A percentile compares a stretch with the other conserved stretches of the same genome.
Conservation (phyloP, 371 early-diverging fungal species). For the Mortierella sp. region DNA sequence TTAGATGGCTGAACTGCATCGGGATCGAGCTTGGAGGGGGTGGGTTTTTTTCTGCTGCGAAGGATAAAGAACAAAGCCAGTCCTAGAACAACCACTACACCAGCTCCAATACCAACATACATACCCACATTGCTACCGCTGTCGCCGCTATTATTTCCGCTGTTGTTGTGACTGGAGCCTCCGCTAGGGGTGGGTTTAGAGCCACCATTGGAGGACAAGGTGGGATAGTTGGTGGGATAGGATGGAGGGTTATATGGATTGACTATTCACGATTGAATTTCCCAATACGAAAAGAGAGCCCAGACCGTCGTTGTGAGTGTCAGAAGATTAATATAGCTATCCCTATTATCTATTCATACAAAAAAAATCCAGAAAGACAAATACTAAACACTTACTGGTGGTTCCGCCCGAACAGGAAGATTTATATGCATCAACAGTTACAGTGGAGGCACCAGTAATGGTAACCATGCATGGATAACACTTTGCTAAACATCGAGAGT, state of each 20-base stretch:
- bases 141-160: not conserved
- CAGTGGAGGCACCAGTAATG: not conserved
- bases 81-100: conserved; percentile 25
- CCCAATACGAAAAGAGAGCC: not conserved
- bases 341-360: no score
- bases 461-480: conserved; percentile 36
- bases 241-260: conserved; percentile 10
- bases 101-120: conserved; percentile 45
- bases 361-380: no score
- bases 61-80: conserved; percentile 28
- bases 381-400: conserved; percentile 12
- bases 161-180: not conserved
- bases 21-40: conserved; percentile 12
- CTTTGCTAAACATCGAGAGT: conserved; percentile 5
- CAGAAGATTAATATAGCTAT: no score
- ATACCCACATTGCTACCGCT: conserved; percentile 29
- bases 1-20: conserved; percentile 16
- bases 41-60: conserved; percentile 16
- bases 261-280: not conserved
- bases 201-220: not conserved
- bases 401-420: conserved; percentile 9
- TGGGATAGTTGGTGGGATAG: not conserved
- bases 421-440: conserved; percentile 12
- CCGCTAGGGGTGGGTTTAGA: not conserved
- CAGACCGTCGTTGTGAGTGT: not conserved